Conservation (phyloP, 148 eudicot species). For the Rhododendron griersonianum region DNA sequence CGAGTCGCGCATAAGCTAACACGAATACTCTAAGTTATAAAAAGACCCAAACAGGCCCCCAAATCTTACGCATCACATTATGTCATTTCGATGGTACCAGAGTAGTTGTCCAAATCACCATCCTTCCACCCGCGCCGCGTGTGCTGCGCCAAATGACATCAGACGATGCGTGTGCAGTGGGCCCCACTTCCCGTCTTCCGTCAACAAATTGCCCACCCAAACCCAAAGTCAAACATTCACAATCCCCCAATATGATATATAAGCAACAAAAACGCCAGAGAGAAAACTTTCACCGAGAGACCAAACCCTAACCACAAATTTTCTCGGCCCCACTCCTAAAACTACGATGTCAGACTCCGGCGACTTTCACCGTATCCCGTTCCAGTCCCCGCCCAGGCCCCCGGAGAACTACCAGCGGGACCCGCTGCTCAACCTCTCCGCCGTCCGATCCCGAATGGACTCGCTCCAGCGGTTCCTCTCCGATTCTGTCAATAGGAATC, state of each 20-base stretch:
- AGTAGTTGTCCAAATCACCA: not conserved
- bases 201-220: too few species aligned
- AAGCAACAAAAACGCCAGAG: not conserved
- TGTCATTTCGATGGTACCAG: not conserved
- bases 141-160: not conserved
- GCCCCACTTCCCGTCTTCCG: not conserved
- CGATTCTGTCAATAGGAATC: slow-evolving; percentile 42
- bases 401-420: slow-evolving; percentile 12
- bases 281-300: not conserved
- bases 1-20: too few species aligned
- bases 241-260: not conserved
- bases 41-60: not conserved
- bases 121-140: not conserved
- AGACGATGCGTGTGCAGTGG: not conserved
- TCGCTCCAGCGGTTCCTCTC: slow-evolving; percentile 51
- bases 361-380: not conserved
- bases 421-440: slow-evolving; percentile 55
- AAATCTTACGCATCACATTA: not conserved
- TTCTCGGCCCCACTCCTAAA: not conserved
- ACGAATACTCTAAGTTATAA: too few species aligned
- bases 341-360: not conserved
- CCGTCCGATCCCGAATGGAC: slow-evolving; percentile 47
- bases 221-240: not conserved
- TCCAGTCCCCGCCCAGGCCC: not conserved
- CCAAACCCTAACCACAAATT: not conserved